Base-by-base conservation (phyloP, 2,329 filamentous ascomycete genomes). In the Myriosclerotinia scirpicola region DNA sequence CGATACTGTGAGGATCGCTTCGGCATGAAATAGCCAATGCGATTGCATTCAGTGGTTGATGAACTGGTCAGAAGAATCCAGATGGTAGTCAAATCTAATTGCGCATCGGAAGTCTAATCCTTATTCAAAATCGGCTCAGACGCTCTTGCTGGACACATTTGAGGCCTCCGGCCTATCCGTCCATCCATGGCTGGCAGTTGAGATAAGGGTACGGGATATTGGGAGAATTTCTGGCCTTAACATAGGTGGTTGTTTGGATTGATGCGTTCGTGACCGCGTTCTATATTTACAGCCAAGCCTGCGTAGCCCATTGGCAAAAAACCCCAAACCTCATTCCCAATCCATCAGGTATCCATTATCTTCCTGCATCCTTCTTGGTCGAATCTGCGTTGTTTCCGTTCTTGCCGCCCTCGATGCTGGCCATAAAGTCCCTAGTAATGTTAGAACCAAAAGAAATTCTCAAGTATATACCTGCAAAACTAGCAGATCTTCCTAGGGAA, bases 341-440 rank as follows among this genome's bases (percentile, higher is more conserved):
- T 48, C 53, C 42, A 50, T 55, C 58, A 55, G 26, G 26, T 34
- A 64, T 36, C 65, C 59, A 58, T 55, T 54, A 67, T 64, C 54
- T 62, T 53, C 60, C 60, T 11, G 65, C 65, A 44, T 67, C 60
- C 30, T 64, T 64, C 44, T 64, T 67, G 42, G 58, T 54, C 36
- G 36, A 40, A 58, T 64, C 65, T 38, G 56, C 65, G 26, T 67
- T 65, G 46, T 56, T 64, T 36, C 60, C 66, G 22, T 52, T 66
- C 55, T 65, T 55, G 79, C 79, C 77, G 15, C 62, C 68, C 15
- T 64, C 53, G 11, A 54, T 62, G 30, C 65, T 68, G 26, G 67
- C 69, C 46, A 70, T 34, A 20, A 67, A 67, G 15, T 67, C 65
- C 65, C 65, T 67, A 59, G 17, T 12, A 9, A 44, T 53, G 53